Percentiles rank a stretch among this genome's conserved stretches.
phyloP scores from a whole-genome alignment of 768 basidiomycete genomes.

The Russula sp. region DNA sequence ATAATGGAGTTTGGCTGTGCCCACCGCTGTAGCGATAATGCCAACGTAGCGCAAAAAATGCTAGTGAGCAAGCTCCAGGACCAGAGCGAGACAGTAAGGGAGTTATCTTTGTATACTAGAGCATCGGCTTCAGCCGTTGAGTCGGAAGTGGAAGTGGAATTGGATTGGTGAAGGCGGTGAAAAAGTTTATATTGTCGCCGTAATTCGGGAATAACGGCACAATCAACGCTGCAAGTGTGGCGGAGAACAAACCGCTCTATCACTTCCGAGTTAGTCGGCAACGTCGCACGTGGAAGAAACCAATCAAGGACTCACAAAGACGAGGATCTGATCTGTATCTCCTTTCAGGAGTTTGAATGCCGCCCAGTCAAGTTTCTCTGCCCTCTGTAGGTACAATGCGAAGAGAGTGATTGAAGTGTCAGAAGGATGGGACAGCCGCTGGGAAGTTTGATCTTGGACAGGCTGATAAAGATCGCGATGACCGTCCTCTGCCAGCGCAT shows the following conservation, averaged over 20 bases:
- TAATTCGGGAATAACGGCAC: too few relatives aligned
- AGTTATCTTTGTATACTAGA: too few relatives aligned
- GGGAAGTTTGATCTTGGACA: constrained; percentile 32
- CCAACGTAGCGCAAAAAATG: not conserved
- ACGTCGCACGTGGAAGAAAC: not conserved
- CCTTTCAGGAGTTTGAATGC: not conserved
- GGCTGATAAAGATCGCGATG: too few relatives aligned
- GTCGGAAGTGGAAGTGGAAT: too few relatives aligned
- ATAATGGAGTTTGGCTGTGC: not conserved
- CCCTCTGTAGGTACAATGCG: constrained; percentile 55
- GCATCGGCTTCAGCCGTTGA: too few relatives aligned
- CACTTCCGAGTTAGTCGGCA: not conserved
- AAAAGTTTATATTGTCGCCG: too few relatives aligned
- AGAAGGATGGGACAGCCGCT: constrained; percentile 3
- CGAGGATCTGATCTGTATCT: constrained; percentile 4
- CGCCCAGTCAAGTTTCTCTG: not conserved
- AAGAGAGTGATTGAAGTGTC: constrained; percentile 82
- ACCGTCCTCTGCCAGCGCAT: too few relatives aligned
- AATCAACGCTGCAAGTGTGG: not conserved
- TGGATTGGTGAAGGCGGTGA: too few relatives aligned
- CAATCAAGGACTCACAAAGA: constrained; percentile 3
- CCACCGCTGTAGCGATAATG: not conserved
- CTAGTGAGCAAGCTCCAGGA: constrained; percentile 5
- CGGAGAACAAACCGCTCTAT: constrained; percentile 15
- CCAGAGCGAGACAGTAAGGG: not conserved